These are phyloP conservation scores for Neofusicoccum cordaticola DNA, from an alignment of 2,329 filamentous ascomycete species.

Conservation along the genomic window DNA sequence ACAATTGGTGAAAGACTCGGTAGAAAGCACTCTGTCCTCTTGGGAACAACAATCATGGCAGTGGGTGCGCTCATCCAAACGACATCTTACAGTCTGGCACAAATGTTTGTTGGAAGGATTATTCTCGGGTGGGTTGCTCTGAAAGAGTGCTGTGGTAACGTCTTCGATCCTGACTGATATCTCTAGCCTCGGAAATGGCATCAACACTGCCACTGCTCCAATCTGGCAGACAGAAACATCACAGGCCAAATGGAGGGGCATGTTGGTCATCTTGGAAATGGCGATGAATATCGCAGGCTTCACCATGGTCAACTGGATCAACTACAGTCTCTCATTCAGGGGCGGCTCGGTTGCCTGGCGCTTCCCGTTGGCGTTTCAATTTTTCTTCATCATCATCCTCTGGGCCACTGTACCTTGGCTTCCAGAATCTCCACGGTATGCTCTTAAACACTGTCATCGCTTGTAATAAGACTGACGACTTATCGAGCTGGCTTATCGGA, in stretches of 20 bases:
- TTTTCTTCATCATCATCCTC: slow-evolving; percentile 49
- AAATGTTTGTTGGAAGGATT: slow-evolving; percentile 51
- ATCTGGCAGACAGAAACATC: slow-evolving; percentile 54
- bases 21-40: slow-evolving; percentile 47
- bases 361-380: slow-evolving; percentile 49
- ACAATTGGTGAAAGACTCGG: slow-evolving; percentile 48
- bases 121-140: slow-evolving; percentile 31
- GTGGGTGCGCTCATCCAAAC: slow-evolving; percentile 50
- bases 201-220: slow-evolving; percentile 51
- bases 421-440: slow-evolving; percentile 39
- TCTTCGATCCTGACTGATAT: no score
- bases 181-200: slow-evolving; percentile 49
- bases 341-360: slow-evolving; percentile 44
- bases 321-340: slow-evolving; percentile 50
- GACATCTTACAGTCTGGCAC: slow-evolving; percentile 42
- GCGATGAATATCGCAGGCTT: slow-evolving; percentile 53
- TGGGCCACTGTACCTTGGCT: slow-evolving; percentile 47
- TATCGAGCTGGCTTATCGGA: slow-evolving; percentile 43
- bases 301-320: slow-evolving; percentile 52
- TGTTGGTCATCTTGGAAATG: slow-evolving; percentile 48
- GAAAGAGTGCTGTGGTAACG: no score
- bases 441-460: slow-evolving; percentile 8
- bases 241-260: slow-evolving; percentile 40
- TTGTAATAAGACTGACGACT: no score
- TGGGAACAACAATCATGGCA: slow-evolving; percentile 49